Conservation (phyloP, 2,329 filamentous ascomycete species). For the Aspergillus aculeatinus region DNA sequence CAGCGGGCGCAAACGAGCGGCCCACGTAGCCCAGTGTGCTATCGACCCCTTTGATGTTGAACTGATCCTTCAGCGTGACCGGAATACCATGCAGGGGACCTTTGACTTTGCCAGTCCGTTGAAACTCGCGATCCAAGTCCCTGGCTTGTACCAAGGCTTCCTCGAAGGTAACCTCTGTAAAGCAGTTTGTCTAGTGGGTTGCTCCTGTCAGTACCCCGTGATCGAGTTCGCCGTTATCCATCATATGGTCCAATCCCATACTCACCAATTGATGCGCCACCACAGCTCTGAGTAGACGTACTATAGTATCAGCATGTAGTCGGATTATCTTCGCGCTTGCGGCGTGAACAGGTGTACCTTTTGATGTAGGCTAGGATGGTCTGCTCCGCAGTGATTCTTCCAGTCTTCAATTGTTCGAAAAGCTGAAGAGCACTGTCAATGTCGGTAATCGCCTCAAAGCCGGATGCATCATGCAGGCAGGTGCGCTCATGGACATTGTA, state of each 20-base stretch:
- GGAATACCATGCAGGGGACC: conserved; percentile 56
- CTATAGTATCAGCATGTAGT: not conserved
- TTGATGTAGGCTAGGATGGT: conserved; percentile 33
- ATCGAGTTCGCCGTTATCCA: not conserved
- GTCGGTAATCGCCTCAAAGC: conserved; percentile 31
- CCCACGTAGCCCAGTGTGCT: conserved; percentile 60
- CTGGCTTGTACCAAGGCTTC: conserved; percentile 35
- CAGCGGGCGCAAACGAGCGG: conserved; percentile 50
- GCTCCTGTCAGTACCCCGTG: not conserved
- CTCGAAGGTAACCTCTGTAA: conserved; percentile 39
- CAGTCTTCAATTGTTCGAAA: conserved; percentile 20
- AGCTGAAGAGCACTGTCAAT: conserved; percentile 29
- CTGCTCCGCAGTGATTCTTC: conserved; percentile 30
- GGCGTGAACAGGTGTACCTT: conserved; percentile 25
- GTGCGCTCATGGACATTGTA: conserved; percentile 25
- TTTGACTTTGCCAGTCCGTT: conserved; percentile 40
- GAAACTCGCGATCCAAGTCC: conserved; percentile 29
- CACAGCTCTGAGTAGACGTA: conserved; percentile 21
- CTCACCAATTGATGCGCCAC: conserved; percentile 32
- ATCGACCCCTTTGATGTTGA: conserved; percentile 59
- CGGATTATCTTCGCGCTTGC: not conserved
- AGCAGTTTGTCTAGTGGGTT: conserved; percentile 33
- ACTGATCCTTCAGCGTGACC: conserved; percentile 61
- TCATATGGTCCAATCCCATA: not conserved
- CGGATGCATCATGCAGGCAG: conserved; percentile 22